Conservation (phyloP, 805 yeast species). For the Ogataea kodamae region DNA sequence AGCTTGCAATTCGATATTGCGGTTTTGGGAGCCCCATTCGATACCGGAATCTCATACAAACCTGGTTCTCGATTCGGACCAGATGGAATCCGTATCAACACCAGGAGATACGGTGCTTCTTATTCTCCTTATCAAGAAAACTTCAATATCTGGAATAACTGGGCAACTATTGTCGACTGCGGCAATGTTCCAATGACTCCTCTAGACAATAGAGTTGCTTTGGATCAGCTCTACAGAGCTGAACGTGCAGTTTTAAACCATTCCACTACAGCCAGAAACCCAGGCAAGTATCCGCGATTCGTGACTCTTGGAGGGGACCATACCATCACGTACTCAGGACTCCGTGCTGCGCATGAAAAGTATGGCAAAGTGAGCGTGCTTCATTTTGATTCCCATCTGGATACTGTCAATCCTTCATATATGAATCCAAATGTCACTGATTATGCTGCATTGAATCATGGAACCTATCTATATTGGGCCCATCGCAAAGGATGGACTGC, state of each 20-base stretch:
- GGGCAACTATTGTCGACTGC: slow-evolving; percentile 45
- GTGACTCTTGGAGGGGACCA: slow-evolving; percentile 63
- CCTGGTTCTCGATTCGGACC: slow-evolving; percentile 61
- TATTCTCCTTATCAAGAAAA: slow-evolving; percentile 35
- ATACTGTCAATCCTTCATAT: slow-evolving; percentile 62
- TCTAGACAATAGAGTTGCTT: slow-evolving; percentile 50
- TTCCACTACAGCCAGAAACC: slow-evolving; percentile 20
- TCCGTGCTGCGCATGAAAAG: slow-evolving; percentile 49
- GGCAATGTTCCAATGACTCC: slow-evolving; percentile 58
- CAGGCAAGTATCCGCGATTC: slow-evolving; percentile 35
- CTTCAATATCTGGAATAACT: slow-evolving; percentile 33
- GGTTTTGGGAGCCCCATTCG: slow-evolving; percentile 54
- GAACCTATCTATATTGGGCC: slow-evolving; percentile 65
- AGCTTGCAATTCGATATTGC: slow-evolving; percentile 41
- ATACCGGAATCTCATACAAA: slow-evolving; percentile 48
- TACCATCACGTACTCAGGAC: slow-evolving; percentile 49
- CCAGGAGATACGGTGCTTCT: slow-evolving; percentile 41
- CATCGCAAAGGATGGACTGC: slow-evolving; percentile 56
- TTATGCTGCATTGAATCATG: slow-evolving; percentile 55
- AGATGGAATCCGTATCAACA: slow-evolving; percentile 43
- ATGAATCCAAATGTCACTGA: slow-evolving; percentile 58
- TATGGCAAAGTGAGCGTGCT: slow-evolving; percentile 48
- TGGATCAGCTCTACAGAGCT: slow-evolving; percentile 51
- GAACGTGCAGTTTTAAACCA: slow-evolving; percentile 43
- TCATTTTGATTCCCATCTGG: slow-evolving; percentile 67